Conservation (phyloP, 805 yeast genomes). For the Kuraishia capsulata region DNA sequence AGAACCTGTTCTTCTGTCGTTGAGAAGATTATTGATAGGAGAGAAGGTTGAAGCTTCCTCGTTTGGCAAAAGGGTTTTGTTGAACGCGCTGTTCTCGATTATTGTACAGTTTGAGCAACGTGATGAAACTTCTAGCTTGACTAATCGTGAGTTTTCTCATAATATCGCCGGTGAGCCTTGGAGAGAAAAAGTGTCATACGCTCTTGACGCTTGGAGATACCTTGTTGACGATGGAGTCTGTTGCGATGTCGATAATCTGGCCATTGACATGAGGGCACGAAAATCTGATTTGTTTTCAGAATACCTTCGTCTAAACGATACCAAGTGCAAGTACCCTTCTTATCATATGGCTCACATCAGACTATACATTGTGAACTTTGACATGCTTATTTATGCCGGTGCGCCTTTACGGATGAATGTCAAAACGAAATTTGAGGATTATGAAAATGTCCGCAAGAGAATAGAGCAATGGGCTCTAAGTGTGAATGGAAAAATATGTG, state of each 20-base stretch:
- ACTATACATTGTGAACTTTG: constrained; percentile 58
- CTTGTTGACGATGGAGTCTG: constrained; percentile 21
- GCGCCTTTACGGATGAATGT: constrained; percentile 69
- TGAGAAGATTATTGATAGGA: constrained; percentile 31
- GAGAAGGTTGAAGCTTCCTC: constrained; percentile 31
- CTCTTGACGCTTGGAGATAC: constrained; percentile 55
- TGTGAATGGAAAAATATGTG: constrained; percentile 35
- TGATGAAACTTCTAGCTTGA: constrained; percentile 17
- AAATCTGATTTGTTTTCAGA: background rate
- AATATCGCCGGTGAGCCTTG: constrained; percentile 37
- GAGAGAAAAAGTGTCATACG: constrained; percentile 55
- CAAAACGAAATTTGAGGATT: constrained; percentile 42
- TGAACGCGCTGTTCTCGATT: constrained; percentile 54
- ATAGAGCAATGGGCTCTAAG: constrained; percentile 39
- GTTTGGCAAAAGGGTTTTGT: constrained; percentile 53
- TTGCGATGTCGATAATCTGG: background rate
- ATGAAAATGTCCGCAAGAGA: constrained; percentile 33
- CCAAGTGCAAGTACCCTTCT: constrained; percentile 48
- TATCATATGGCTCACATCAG: constrained; percentile 63
- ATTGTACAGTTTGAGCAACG: constrained; percentile 51
- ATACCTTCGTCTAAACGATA: constrained; percentile 12
- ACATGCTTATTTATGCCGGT: constrained; percentile 68
- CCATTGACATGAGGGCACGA: background rate
- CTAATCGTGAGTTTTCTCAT: constrained; percentile 24
- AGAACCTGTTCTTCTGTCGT: constrained; percentile 17